Base-by-base conservation (phyloP, 176 grass and related monocot species). In the Aegilops bicornis region DNA sequence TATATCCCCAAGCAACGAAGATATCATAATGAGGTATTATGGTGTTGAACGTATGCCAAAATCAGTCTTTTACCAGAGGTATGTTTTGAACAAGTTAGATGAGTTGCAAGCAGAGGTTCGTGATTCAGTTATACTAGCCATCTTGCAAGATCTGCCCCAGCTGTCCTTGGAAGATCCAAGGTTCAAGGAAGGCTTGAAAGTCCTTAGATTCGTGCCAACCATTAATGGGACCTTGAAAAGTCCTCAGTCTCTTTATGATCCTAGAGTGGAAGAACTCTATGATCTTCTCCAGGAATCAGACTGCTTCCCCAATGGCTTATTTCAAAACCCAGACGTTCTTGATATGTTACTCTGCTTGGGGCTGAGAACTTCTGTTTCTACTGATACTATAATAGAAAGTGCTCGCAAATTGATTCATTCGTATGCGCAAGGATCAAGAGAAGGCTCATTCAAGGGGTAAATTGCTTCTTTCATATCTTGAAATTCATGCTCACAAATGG, bases 181-280 rank as follows among this genome's bases (percentile, higher is more conserved):
- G 63, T 92, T 98, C 89, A 98, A 91, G 83, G 93, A 95, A 87
- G 65, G 63, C 68, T 89, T 98, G 84, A 95, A 94, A 90, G 85
- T 82, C 63, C 73, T 94, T 78, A 95, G 81, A 84, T 98, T 95
- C 61, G 88, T 98, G 81, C 91, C 90, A 23, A 95, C 96, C 12
- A 76, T 89, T 69, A 94, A 78, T 88, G 88, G 93, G 48, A 78
- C 29, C 80, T 92, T 98, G 89, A 89, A 82, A 84, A 91, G 89
- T 86, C 96, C 96, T 88, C 91, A 86, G 84, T 95, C 88, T 86
- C 90, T 98, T 91, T 98, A 98, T 88, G 93, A 98, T 95, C 96
- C 96, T 86, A 89, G 96, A 27, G 84, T 95, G 78, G 93, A 92
- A 84, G 96, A 98, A 90, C 93, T 95, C 73, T 95, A 89, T 90